Evolutionary conservation across 2,329 filamentous ascomycete genomes (phyloP).

Genomic region (Xylariaceae sp.): DNA sequence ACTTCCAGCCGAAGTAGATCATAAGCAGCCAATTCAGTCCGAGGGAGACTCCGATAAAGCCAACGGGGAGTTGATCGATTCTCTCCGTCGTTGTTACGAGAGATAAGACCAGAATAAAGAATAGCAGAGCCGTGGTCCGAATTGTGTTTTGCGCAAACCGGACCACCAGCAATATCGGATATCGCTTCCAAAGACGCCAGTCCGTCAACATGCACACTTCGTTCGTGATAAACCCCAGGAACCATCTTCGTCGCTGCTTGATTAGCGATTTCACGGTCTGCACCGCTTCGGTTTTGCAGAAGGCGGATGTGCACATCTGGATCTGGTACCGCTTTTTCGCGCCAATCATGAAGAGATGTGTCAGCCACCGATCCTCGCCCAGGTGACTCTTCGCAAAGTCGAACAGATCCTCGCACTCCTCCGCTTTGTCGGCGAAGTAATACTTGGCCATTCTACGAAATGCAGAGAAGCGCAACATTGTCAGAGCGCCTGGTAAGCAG

Average conservation of each 20-base stretch:
- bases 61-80: slow-evolving; percentile 75
- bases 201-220: slow-evolving; percentile 98
- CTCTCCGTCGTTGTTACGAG: slow-evolving; percentile 79
- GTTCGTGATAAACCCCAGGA: slow-evolving; percentile 95
- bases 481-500: slow-evolving; percentile 90
- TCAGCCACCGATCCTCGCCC: slow-evolving; percentile 94
- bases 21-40: slow-evolving; percentile 93
- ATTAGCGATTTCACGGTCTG: slow-evolving; percentile 80
- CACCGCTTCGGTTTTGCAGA: slow-evolving; percentile 97
- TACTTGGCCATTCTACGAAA: slow-evolving; percentile 97
- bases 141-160: slow-evolving; percentile 97
- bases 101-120: slow-evolving; percentile 89
- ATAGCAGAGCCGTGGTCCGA: slow-evolving; percentile 85
- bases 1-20: slow-evolving; percentile 87
- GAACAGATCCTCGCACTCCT: slow-evolving; percentile 92
- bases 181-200: slow-evolving; percentile 83
- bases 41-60: slow-evolving; percentile 88
- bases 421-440: slow-evolving; percentile 95
- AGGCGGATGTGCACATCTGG: slow-evolving; percentile 94
- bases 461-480: slow-evolving; percentile 91
- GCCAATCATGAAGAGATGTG: slow-evolving; percentile 97
- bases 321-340: slow-evolving; percentile 92
- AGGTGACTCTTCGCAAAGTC: slow-evolving; percentile 95
- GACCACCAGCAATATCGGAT: slow-evolving; percentile 79
- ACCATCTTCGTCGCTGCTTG: slow-evolving; percentile 95